These are phyloP conservation scores for Corymbia maculata DNA, from an alignment of 345 rosid genomes.

Conservation along the genomic window DNA sequence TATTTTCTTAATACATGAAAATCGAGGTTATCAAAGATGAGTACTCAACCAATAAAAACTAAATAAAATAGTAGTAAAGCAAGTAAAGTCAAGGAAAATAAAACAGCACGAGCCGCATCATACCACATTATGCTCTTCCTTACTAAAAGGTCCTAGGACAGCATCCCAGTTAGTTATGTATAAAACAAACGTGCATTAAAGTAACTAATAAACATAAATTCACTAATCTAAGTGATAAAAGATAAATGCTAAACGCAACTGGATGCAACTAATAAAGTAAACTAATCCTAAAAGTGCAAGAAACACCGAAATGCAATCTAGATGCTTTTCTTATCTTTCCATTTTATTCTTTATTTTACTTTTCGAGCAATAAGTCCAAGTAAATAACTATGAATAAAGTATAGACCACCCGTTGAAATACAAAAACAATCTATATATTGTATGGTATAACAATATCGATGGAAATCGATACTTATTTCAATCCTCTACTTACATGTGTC, in stretches of 20 bases:
- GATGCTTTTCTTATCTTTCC: background rate
- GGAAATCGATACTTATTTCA: background rate
- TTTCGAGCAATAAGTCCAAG: background rate
- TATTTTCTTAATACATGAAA: too few species aligned
- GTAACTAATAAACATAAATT: background rate
- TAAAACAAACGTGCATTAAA: background rate
- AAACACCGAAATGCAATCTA: background rate
- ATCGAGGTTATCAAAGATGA: too few species aligned
- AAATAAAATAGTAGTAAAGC: background rate
- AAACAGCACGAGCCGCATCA: background rate
- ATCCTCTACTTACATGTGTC: fast-evolving
- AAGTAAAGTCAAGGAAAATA: background rate
- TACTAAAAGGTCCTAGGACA: background rate
- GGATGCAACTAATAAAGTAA: background rate
- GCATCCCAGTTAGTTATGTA: too few species aligned
- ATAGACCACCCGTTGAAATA: background rate
- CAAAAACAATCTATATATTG: background rate
- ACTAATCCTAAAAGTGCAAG: background rate
- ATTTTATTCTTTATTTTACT: too few species aligned
- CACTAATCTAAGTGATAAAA: background rate
- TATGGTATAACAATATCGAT: fast-evolving
- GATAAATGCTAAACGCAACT: background rate
- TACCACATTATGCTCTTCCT: background rate
- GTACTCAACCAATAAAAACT: background rate
- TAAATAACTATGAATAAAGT: too few species aligned